Percentiles rank a stretch among this genome's conserved stretches.
phyloP scores from a whole-genome alignment of 1,284 basidiomycete species.

The Leccinum subspadiceum region DNA sequence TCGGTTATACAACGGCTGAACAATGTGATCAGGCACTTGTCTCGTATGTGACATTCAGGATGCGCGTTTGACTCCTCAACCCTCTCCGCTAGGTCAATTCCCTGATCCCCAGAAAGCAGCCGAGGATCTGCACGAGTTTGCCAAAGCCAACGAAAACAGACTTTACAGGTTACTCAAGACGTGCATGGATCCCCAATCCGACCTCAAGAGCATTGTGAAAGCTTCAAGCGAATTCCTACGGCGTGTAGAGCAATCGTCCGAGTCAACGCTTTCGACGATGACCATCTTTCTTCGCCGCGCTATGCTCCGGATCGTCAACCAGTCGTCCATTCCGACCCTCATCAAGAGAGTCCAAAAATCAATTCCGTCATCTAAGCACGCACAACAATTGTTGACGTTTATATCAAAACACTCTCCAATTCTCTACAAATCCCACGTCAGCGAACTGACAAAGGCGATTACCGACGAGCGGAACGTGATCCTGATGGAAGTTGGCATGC shows the following conservation, averaged over 20 bases:
- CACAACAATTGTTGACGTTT: conserved; percentile 51
- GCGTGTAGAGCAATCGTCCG: conserved; percentile 69
- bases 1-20: conserved; percentile 56
- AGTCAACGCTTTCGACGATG: conserved; percentile 69
- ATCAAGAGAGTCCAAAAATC: conserved; percentile 62
- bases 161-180: conserved; percentile 83
- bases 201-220: conserved; percentile 81
- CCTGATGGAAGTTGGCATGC: conserved; percentile 69
- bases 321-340: conserved; percentile 81
- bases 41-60: conserved; percentile 41
- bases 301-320: conserved; percentile 76
- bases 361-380: conserved; percentile 42
- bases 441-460: conserved; percentile 71
- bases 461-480: conserved; percentile 60
- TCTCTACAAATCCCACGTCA: conserved; percentile 73
- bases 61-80: conserved; percentile 2
- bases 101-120: conserved; percentile 72
- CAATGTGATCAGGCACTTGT: conserved; percentile 54
- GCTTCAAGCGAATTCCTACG: conserved; percentile 76
- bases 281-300: conserved; percentile 69
- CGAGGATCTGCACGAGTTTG: conserved; percentile 83
- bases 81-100: conserved; percentile 44
- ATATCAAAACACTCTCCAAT: conserved; percentile 80
- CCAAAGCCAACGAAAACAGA: conserved; percentile 82
- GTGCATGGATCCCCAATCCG: conserved; percentile 80